Conservation (phyloP, 345 rosid genomes). For the Linum tenue region DNA sequence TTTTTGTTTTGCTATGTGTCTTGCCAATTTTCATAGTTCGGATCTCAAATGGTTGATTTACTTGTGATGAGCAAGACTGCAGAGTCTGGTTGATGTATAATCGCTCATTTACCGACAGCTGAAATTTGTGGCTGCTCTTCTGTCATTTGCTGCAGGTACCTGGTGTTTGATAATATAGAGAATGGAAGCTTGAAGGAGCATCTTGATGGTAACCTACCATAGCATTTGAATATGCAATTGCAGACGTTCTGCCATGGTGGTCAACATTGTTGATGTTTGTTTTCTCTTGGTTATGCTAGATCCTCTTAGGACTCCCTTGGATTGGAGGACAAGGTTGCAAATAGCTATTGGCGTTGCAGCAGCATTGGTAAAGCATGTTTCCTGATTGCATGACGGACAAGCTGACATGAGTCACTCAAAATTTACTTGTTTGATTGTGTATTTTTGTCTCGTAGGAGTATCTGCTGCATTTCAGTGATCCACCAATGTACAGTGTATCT, state of each 20-base stretch:
- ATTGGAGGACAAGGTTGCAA: constrained; percentile 74
- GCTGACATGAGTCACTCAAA: no score
- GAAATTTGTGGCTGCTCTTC: not conserved
- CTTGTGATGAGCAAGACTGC: not conserved
- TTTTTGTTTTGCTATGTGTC: not conserved
- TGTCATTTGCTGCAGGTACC: constrained; percentile 41
- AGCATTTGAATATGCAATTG: constrained; percentile 5
- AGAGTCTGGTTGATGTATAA: no score
- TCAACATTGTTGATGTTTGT: not conserved
- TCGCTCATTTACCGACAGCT: not conserved
- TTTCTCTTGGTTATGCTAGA: constrained; percentile 33
- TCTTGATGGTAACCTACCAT: constrained; percentile 53
- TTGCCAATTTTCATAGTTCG: no score
- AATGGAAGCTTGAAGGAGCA: constrained; percentile 91
- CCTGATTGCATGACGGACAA: not conserved
- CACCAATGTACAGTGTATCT: constrained; percentile 56
- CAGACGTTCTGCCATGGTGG: not conserved
- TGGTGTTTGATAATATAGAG: constrained; percentile 66
- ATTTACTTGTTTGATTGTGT: not conserved
- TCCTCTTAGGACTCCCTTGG: constrained; percentile 85
- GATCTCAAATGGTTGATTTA: no score
- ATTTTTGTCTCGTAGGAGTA: constrained; percentile 55
- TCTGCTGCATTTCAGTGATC: constrained; percentile 63
- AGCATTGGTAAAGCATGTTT: constrained; percentile 58
- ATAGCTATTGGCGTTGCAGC: constrained; percentile 88